Conservation (phyloP, 208 protist species). For the Strigomonas culicis region DNA sequence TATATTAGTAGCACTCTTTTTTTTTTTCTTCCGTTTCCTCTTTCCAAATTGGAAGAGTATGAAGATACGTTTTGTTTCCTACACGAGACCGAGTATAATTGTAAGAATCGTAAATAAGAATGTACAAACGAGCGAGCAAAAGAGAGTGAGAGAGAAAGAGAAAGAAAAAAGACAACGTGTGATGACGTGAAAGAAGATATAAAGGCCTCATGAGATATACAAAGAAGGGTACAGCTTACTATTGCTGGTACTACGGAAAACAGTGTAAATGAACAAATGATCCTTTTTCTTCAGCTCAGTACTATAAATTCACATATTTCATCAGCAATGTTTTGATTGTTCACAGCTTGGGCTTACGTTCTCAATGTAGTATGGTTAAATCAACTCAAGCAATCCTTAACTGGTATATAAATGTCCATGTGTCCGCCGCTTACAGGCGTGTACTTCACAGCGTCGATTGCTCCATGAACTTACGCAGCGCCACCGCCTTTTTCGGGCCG, state of each 20-base stretch:
- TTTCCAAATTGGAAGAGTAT: too few species aligned
- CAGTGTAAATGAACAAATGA: too few species aligned
- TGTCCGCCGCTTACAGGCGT: too few species aligned
- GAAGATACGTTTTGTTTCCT: too few species aligned
- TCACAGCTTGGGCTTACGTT: background rate
- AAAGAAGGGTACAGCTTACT: background rate
- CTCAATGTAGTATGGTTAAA: background rate
- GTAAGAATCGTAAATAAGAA: conserved; percentile 3
- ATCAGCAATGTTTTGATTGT: background rate
- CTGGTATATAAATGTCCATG: too few species aligned
- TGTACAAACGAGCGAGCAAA: background rate
- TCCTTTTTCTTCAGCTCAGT: background rate
- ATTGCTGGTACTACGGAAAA: background rate
- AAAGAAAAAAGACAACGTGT: background rate
- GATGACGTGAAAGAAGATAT: too few species aligned
- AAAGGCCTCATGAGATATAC: background rate
- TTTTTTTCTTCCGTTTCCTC: conserved; percentile 12
- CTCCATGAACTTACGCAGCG: conserved; percentile 68
- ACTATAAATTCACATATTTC: background rate
- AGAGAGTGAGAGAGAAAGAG: background rate
- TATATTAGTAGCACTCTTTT: background rate
- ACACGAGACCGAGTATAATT: background rate
- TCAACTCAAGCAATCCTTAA: too few species aligned
- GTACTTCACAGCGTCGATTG: conserved; percentile 17
- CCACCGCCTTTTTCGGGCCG: conserved; percentile 20